Evolutionary conservation across 805 yeast genomes (phyloP), one percentile per base, ranked within the genome.

Genomic region (Lipomyces kockii): DNA sequence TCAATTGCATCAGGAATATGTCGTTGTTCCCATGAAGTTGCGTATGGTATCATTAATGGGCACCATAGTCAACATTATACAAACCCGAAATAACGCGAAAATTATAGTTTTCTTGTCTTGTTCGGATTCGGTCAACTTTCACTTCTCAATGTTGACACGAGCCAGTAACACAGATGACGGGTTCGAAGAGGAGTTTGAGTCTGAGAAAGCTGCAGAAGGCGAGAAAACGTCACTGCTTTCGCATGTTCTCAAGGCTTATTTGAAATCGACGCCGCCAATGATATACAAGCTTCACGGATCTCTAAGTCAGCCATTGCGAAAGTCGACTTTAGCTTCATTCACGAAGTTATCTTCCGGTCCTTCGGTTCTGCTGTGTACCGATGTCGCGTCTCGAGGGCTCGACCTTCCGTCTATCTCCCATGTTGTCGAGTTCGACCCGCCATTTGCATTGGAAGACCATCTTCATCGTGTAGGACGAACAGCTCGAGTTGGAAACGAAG

Each of bases 401-500:
- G 99, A 95, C 82, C 81, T 95, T 65, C 97, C 97, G 1, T 84
- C 86, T 61, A 91, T 95, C 66, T 86, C 95, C 57, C 86, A 89
- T 59, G 97, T 95, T 39, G 83, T 95, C 22, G 99, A 95, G 78
- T 89, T 88, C 74, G 99, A 95, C 76, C 97, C 99, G 2, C 97
- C 99, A 4, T 93, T 94, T 75, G 85, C 95, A 1, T 83, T 92
- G 4, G 98, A 92, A 70, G 99, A 95, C 76, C 99, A 95, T 83
- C 81, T 95, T 66, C 99, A 95, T 78, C 85, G 99, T 78, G 91
- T 93, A 64, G 99, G 99, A 63, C 87, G 99, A 81, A 92, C 98
- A 12, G 99, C 99, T 8, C 88, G 99, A 80, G 97, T 96, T n/a
- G 99, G 99, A 70, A 84, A 87, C 57, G 78, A 81, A 52, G 99